phyloP scores from a whole-genome alignment of 2,329 filamentous ascomycete species.

The Chaetomium sp. region DNA sequence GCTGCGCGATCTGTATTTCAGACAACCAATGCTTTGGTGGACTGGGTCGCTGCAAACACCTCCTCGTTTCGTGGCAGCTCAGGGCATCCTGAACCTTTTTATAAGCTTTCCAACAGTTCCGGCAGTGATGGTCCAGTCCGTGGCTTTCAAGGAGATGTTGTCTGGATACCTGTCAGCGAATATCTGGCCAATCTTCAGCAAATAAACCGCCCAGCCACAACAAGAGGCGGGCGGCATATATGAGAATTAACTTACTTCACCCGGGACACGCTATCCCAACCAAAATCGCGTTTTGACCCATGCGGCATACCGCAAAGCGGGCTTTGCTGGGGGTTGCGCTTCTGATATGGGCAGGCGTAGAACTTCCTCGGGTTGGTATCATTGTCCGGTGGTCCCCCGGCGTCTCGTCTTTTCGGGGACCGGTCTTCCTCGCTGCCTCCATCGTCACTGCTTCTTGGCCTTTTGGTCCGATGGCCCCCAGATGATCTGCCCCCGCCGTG shows the following conservation, averaged over 20 bases:
- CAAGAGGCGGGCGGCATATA: no score
- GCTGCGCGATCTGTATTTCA: background rate
- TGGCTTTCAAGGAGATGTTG: slow-evolving; percentile 10
- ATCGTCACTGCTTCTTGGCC: slow-evolving; percentile 1
- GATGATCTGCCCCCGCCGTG: background rate
- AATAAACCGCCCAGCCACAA: background rate
- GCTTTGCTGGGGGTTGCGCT: background rate
- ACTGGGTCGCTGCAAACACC: background rate
- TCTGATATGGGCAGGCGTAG: slow-evolving; percentile 10
- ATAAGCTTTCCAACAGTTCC: slow-evolving; percentile 6
- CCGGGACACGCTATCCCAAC: background rate
- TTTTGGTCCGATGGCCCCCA: background rate
- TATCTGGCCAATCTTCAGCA: no score
- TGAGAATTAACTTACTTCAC: background rate
- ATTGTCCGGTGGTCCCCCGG: background rate
- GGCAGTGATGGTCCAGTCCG: slow-evolving; percentile 5
- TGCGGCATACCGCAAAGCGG: slow-evolving; percentile 4
- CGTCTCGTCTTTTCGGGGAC: background rate
- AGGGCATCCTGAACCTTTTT: background rate
- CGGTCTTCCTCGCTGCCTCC: background rate
- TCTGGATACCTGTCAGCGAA: no score
- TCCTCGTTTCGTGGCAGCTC: background rate
- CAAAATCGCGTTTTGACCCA: slow-evolving; percentile 5
- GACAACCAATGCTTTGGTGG: slow-evolving; percentile 7
- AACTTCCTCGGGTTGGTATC: background rate